Evolutionary conservation across 345 rosid species (phyloP).

Genomic region (Laguncularia racemosa): DNA sequence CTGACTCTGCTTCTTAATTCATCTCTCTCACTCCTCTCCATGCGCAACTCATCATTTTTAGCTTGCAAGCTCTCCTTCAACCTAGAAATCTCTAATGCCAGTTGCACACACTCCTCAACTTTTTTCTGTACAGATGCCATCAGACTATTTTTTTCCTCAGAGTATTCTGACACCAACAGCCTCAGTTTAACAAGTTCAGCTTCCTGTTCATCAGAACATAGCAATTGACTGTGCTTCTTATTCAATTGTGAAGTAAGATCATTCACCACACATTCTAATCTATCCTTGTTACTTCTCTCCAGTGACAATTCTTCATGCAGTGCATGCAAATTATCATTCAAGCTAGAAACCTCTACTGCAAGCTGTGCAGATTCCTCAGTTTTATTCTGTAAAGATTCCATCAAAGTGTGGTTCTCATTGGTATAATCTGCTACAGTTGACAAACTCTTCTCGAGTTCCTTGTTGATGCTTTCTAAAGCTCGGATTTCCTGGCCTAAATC

Average conservation of each 20-base stretch:
- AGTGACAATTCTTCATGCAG: conserved; percentile 32
- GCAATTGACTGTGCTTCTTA: conserved; percentile 41
- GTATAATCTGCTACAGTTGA: conserved; percentile 44
- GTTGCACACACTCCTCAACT: too few species aligned
- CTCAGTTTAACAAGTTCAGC: conserved; percentile 50
- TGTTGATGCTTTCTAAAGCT: conserved; percentile 34
- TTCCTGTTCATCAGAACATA: conserved; percentile 40
- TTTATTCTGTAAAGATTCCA: conserved; percentile 41
- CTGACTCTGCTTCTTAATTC: conserved; percentile 27
- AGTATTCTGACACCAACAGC: conserved; percentile 32
- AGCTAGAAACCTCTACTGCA: conserved; percentile 29
- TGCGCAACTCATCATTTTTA: background rate
- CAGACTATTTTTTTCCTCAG: too few species aligned
- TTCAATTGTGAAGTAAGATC: conserved; percentile 51
- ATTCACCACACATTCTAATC: conserved; percentile 32
- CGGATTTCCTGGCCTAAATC: conserved; percentile 50
- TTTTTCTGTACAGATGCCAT: too few species aligned
- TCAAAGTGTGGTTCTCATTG: conserved; percentile 46
- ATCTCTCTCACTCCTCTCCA: conserved; percentile 38
- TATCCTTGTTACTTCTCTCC: conserved; percentile 42
- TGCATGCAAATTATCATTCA: conserved; percentile 17
- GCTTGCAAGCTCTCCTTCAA: too few species aligned
- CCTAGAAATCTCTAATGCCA: too few species aligned
- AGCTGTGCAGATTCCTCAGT: conserved; percentile 43
- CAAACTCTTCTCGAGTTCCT: conserved; percentile 52